Conservation (phyloP, 225 moss, liverwort and hornwort species). For the Bryoerythrophyllum caledonicum region DNA sequence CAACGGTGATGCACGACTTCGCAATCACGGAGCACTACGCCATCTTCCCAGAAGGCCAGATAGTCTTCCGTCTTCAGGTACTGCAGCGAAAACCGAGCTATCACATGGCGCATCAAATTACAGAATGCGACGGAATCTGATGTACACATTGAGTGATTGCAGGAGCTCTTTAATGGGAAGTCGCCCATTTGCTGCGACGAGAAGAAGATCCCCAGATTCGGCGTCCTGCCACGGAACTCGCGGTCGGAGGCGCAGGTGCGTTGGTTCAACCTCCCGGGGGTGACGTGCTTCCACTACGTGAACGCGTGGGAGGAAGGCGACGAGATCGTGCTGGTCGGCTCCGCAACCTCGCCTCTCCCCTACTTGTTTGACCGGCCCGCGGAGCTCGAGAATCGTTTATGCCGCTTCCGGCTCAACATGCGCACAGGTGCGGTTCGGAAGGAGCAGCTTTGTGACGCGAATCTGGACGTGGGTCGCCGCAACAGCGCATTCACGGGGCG, state of each 20-base stretch:
- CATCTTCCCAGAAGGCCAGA: constrained; percentile 77
- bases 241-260: constrained; percentile 23
- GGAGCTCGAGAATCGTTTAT: background rate
- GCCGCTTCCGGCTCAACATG: constrained; percentile 38
- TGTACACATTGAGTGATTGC: background rate
- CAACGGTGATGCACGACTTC: constrained; percentile 82
- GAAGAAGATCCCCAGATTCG: constrained; percentile 43
- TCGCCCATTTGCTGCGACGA: constrained; percentile 35
- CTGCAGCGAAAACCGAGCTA: no score
- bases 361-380: constrained; percentile 22
- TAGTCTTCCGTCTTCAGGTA: constrained; percentile 63
- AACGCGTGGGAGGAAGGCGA: constrained; percentile 60
- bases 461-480: constrained; percentile 44
- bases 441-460: constrained; percentile 20
- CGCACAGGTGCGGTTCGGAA: constrained; percentile 35
- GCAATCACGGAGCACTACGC: constrained; percentile 70
- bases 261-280: constrained; percentile 46
- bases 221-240: constrained; percentile 25
- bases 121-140: no score
- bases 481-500: constrained; percentile 30
- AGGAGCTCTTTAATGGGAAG: constrained; percentile 37
- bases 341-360: background rate
- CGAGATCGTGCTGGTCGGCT: constrained; percentile 40
- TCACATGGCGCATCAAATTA: background rate
- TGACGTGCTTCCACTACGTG: constrained; percentile 45